Conservation (phyloP, 306 rosid genomes). For the Dryas alaskensis region DNA sequence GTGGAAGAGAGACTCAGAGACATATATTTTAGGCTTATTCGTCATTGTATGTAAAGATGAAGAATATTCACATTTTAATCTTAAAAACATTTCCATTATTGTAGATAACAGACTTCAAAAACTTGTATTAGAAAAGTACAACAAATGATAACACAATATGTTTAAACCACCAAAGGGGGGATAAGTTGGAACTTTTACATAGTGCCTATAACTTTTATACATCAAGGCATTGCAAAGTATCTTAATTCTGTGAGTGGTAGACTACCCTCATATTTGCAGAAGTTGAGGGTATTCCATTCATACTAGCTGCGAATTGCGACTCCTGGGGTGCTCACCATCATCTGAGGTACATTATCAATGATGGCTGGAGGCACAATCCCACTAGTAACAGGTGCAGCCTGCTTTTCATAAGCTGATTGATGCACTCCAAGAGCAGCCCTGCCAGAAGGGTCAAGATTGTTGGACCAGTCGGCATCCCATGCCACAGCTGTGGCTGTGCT, state of each 20-base stretch:
- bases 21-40: neutral
- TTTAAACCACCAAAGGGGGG: neutral
- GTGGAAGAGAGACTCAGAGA: neutral
- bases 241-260: conserved; percentile 1
- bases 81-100: conserved; percentile 11
- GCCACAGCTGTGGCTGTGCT: conserved; percentile 93
- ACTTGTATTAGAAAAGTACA: conserved; percentile 5
- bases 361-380: conserved; percentile 50
- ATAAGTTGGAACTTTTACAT: conserved; percentile 3
- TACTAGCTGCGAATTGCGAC: conserved; percentile 58
- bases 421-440: conserved; percentile 94
- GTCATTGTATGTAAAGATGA: neutral
- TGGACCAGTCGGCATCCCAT: conserved; percentile 91
- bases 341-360: conserved; percentile 43
- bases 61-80: neutral
- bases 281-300: neutral
- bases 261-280: conserved; percentile 25
- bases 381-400: conserved; percentile 22
- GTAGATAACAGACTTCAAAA: conserved; percentile 17
- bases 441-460: conserved; percentile 89
- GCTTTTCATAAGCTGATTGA: conserved; percentile 56
- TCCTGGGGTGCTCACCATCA: conserved; percentile 47
- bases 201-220: conserved; percentile 3
- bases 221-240: conserved; percentile 12
- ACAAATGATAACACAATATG: neutral